A percentile compares a stretch with the other conserved stretches of the same genome.
These are phyloP conservation scores for Pseudognaphalium luteoalbum DNA, from an alignment of 129 eudicot species.

Conservation along the genomic window DNA sequence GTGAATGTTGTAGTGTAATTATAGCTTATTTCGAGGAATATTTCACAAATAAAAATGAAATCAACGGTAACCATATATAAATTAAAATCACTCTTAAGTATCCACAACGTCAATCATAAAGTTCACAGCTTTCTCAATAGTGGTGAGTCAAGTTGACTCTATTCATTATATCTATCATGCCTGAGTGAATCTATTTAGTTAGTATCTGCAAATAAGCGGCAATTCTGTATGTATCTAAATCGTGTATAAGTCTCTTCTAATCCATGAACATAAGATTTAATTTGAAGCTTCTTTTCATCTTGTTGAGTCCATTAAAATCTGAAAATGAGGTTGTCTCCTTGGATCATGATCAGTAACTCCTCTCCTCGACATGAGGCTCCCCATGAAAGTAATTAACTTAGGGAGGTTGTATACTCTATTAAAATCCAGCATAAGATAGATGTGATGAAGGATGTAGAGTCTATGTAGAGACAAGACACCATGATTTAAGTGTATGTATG, in stretches of 20 bases:
- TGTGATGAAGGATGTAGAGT: not conserved
- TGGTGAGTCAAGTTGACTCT: no score
- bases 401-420: not conserved
- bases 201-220: not conserved
- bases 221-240: not conserved
- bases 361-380: not conserved
- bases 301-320: not conserved
- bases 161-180: not conserved
- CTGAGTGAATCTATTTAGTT: not conserved
- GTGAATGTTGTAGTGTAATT: not conserved
- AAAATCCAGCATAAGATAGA: not conserved
- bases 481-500: no score
- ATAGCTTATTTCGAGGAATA: not conserved
- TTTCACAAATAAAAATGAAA: not conserved
- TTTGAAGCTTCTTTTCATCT: not conserved
- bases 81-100: no score
- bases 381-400: not conserved
- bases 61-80: no score
- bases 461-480: no score
- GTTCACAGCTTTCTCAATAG: no score
- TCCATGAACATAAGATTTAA: not conserved
- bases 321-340: not conserved
- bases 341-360: not conserved
- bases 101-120: no score
- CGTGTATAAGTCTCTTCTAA: not conserved